Base-by-base conservation (phyloP, 768 basidiomycete species). In the Rhodotorula taiwanensis region DNA sequence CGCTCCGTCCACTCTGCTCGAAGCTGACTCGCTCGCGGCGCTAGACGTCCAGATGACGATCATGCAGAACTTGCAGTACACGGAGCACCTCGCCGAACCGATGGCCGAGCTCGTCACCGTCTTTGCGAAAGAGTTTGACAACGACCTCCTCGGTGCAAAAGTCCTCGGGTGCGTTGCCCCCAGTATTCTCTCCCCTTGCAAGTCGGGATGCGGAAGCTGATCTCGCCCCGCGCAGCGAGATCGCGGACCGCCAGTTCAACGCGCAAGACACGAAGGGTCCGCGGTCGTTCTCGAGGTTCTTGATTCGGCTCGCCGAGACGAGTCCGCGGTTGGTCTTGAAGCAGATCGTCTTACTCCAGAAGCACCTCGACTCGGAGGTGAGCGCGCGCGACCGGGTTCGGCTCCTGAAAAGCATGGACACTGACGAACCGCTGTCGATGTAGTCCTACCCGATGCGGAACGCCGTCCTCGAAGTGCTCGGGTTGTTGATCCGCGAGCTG, bases 361-460 rank as follows among this genome's bases (percentile, higher is more conserved):
- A 82, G 23, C 93, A 97, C 71, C 78, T 97, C 20, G 94, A 99
- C 72, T 90, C 88, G 31, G 95, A 99, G 78, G 93, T 88, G 71
- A 13, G 77, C 27, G 4, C 42, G 18, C 41, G 28, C 28, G 23
- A 16, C 50, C 21, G 30, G 7, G 13, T 49, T 41, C 39, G 18
- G 39, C 39, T 18, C 18, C 11, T 41, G 11, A 43, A 11, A 3
- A 27, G 16, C 13, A 21, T 9, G 14, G 49, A 27, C 6, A 16
- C 43, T 55, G n/a, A 33, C 47, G 27, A 6, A 15, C 30, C 20
- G 8, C n/a, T 4, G 20, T 20, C 1, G 20, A 11, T 13, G 9
- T 70, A 95, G 91, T 86, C 92, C 0, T 95, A 98, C 73, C 89
- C 92, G 0, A 92, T 99, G 85, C 89, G 95, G 45, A 87, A 91